Base-by-base conservation (phyloP, 2,329 filamentous ascomycete genomes). In the Aspergillus sp. region DNA sequence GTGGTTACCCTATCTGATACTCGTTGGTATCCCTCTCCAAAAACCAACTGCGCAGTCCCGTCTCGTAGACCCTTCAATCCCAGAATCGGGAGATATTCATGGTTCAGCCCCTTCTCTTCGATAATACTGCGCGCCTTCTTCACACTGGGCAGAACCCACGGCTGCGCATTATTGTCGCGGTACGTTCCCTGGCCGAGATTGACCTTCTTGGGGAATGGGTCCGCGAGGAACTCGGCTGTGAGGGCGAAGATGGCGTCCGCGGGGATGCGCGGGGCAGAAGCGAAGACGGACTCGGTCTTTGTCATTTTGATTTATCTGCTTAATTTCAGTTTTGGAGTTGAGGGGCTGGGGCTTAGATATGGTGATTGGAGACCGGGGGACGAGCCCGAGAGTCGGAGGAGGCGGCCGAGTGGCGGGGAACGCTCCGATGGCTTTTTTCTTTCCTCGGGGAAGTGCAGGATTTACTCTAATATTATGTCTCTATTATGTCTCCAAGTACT, bases 61-160 rank as follows among this genome's bases (percentile, higher is more conserved):
- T 85, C 83, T 48, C 91, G 95, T 78, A 97, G 95, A 61, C 86
- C 81, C 52, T 85, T 76, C 53, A 96, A 83, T 67, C 95, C 93
- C 59, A 91, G 87, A 74, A 98, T 98, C 53, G 93, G 93, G 52
- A 95, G 89, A 79, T 98, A 98, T 82, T 98, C 93, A 81, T 98
- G 93, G 78, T 97, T 93, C 24, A 63, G 22, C 49, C 91, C 84
- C 68, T 91, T 89, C 76, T 96, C 89, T 3, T 61, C 22, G 2
- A 68, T 34, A 3, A 47, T 38, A 12, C 63, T 51, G 2, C 65
- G 62, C 5, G 61, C 60, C 9, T 60, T 55, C 0, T 96, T 91
- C 67, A 97, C 93, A 4, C 96, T 91, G 17, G 93, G 91, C 59
- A 97, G 78, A 57, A 97, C 87, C 93, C 93, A 98, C 3, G 93